phyloP scores from a whole-genome alignment of 306 rosid species.

The Parietaria judaica region DNA sequence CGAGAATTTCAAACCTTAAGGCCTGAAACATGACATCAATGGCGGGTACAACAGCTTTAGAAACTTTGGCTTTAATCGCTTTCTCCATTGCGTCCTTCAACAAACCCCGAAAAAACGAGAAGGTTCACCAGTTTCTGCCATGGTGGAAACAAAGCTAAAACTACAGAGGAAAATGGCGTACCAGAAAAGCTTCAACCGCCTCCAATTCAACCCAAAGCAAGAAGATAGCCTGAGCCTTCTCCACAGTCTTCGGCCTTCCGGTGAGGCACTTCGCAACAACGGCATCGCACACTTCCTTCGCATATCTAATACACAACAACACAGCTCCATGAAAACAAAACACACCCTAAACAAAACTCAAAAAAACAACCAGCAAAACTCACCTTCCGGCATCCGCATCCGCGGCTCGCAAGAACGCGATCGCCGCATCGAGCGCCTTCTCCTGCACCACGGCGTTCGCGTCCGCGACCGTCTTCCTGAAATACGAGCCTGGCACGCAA shows the following conservation, averaged over 20 bases:
- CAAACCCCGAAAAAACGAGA: conserved; percentile 9
- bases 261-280: conserved; percentile 91
- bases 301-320: conserved; percentile 39
- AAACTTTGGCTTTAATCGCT: conserved; percentile 90
- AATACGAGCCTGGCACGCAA: conserved; percentile 51
- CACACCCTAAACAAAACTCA: background rate
- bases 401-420: conserved; percentile 85
- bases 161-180: conserved; percentile 18
- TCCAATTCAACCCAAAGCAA: conserved; percentile 97
- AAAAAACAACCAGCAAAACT: background rate
- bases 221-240: conserved; percentile 90
- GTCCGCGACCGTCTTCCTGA: conserved; percentile 82
- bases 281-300: conserved; percentile 85
- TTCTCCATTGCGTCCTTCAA: conserved; percentile 98
- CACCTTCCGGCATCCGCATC: conserved; percentile 97
- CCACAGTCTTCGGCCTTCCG: conserved; percentile 97
- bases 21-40: conserved; percentile 99
- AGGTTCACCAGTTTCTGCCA: background rate
- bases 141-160: background rate
- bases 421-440: conserved; percentile 91
- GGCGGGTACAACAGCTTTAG: conserved; percentile 98
- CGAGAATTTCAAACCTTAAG: conserved; percentile 48
- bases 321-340: background rate
- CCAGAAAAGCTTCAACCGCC: conserved; percentile 94
- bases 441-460: conserved; percentile 97